Percentiles rank a stretch among this genome's conserved stretches.
phyloP scores from a whole-genome alignment of 2,329 filamentous ascomycete genomes.

The Fusarium paranaense region DNA sequence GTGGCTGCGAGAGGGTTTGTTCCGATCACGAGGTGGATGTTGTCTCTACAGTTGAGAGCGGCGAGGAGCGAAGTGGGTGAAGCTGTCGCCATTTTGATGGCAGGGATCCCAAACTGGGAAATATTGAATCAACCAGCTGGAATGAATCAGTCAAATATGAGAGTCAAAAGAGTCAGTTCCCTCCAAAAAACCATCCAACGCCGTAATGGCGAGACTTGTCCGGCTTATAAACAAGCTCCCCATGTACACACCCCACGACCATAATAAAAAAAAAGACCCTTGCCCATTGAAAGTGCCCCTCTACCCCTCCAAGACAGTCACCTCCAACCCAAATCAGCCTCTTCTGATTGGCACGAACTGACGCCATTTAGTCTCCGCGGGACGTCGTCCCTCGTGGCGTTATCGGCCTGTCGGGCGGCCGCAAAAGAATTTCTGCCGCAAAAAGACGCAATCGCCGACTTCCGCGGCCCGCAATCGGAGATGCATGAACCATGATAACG shows the following conservation, averaged over 20 bases:
- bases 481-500: conserved; percentile 37
- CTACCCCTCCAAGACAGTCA: conserved; percentile 22
- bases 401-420: conserved; percentile 44
- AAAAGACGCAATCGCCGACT: conserved; percentile 40
- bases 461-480: conserved; percentile 46
- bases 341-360: conserved; percentile 45
- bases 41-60: conserved; percentile 75
- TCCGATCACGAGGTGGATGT: conserved; percentile 87
- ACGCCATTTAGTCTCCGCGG: conserved; percentile 49
- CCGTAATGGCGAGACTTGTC: conserved; percentile 28
- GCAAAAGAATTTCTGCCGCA: conserved; percentile 11
- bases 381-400: conserved; percentile 2
- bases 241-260: neutral
- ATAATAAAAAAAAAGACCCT: conserved; percentile 7
- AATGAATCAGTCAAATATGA: neutral
- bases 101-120: too few relatives aligned
- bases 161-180: neutral
- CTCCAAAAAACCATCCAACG: neutral
- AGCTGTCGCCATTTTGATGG: conserved; percentile 22
- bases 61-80: conserved; percentile 70
- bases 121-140: neutral
- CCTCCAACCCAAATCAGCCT: conserved; percentile 31
- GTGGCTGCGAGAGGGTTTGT: conserved; percentile 88
- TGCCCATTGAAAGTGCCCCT: conserved; percentile 28
- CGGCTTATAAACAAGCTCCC: conserved; percentile 32